Conservation (phyloP, 495 filamentous ascomycete genomes). For the Trichoderma gamsii region DNA sequence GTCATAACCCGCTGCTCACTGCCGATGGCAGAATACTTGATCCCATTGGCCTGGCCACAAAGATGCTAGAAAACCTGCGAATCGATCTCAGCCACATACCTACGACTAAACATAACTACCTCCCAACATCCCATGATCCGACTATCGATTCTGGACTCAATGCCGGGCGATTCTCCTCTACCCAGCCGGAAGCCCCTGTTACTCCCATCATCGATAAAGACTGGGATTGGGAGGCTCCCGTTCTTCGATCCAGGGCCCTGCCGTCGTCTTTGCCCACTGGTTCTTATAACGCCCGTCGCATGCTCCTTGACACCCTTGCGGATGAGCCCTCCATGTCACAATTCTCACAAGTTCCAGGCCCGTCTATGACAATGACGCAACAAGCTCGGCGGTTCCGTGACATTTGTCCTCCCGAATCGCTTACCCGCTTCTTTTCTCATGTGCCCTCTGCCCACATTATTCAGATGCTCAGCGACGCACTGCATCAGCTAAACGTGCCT, state of each 20-base stretch:
- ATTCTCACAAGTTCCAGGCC: slow-evolving; percentile 75
- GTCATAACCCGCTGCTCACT: slow-evolving; percentile 68
- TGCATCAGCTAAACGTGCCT: slow-evolving; percentile 77
- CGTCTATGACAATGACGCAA: slow-evolving; percentile 77
- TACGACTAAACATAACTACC: slow-evolving; percentile 22
- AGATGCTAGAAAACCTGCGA: slow-evolving; percentile 86
- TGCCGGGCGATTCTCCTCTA: slow-evolving; percentile 48
- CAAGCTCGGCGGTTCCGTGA: slow-evolving; percentile 81
- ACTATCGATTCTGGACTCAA: slow-evolving; percentile 45
- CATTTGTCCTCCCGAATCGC: slow-evolving; percentile 69
- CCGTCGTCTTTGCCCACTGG: slow-evolving; percentile 48
- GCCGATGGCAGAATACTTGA: slow-evolving; percentile 71
- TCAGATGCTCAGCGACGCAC: slow-evolving; percentile 68
- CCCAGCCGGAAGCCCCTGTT: slow-evolving; percentile 72
- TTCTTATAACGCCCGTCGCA: slow-evolving; percentile 24
- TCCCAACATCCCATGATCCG: slow-evolving; percentile 45
- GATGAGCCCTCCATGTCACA: slow-evolving; percentile 91
- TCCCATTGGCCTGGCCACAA: slow-evolving; percentile 74
- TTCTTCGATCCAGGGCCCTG: slow-evolving; percentile 35
- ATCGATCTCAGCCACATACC: slow-evolving; percentile 80
- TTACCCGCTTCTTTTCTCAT: slow-evolving; percentile 87
- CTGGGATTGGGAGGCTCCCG: slow-evolving; percentile 72
- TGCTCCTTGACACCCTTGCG: slow-evolving; percentile 57
- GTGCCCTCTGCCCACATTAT: slow-evolving; percentile 73
- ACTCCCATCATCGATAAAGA: slow-evolving; percentile 58